Evolutionary conservation across 2,329 filamentous ascomycete species (phyloP).

Genomic region (Penicillium sp.): DNA sequence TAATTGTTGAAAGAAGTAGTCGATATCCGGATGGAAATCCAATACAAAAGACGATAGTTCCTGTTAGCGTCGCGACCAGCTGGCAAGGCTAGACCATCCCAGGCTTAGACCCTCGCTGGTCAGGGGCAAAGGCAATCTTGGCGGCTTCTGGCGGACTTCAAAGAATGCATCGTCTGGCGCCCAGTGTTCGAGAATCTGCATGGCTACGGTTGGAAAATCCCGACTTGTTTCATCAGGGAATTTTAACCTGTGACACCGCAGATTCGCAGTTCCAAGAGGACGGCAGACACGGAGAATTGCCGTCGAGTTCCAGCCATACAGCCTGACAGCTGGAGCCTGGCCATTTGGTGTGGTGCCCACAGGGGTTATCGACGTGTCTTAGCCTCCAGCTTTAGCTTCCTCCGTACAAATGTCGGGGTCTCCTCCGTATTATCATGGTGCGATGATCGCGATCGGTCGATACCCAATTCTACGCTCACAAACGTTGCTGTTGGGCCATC

Average conservation of each 20-base stretch:
- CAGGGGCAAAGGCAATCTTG: conserved; percentile 9
- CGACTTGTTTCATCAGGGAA: conserved; percentile 4
- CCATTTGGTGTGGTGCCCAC: neutral
- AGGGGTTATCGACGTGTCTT: conserved; percentile 8
- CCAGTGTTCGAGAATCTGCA: conserved; percentile 22
- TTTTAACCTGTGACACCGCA: neutral
- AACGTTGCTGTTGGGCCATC: neutral
- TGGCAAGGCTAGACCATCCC: conserved; percentile 15
- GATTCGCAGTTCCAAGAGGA: neutral
- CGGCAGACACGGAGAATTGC: neutral
- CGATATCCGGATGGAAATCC: neutral
- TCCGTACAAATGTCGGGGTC: neutral
- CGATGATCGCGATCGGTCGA: neutral
- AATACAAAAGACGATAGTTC: conserved; percentile 14
- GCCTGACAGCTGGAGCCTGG: neutral
- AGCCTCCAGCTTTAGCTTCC: neutral
- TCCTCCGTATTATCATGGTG: neutral
- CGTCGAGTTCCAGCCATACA: neutral
- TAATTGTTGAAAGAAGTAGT: neutral
- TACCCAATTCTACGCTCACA: neutral
- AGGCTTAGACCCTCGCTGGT: conserved; percentile 9
- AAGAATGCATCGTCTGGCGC: conserved; percentile 8
- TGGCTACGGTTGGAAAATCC: neutral
- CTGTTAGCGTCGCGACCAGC: conserved; percentile 13
- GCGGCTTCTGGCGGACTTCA: neutral